Percentiles rank a stretch among this genome's conserved stretches.
Evolutionary conservation across 441 rosid species (phyloP).

Genomic region (Eruca vesicaria): DNA sequence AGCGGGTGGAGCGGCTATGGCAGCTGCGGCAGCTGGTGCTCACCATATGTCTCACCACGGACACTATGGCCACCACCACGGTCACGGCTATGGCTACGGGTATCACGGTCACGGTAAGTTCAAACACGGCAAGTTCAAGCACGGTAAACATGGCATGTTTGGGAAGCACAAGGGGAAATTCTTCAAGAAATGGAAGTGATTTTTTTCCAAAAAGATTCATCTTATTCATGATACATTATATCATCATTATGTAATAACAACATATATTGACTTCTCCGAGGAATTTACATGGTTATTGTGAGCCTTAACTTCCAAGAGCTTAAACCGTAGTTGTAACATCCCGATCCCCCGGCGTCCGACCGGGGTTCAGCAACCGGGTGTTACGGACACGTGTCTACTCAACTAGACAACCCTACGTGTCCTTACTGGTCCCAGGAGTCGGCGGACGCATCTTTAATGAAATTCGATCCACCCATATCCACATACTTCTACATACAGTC

Average conservation of each 20-base stretch:
- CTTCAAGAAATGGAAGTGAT: slow-evolving; percentile 70
- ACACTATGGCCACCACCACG: slow-evolving; percentile 40
- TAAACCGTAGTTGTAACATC: too few relatives aligned
- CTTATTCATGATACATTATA: neutral
- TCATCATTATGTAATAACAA: neutral
- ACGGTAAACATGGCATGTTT: slow-evolving; percentile 68
- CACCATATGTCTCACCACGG: slow-evolving; percentile 58
- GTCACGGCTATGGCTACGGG: slow-evolving; percentile 32
- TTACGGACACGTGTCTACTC: too few relatives aligned
- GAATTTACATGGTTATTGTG: slow-evolving; percentile 3
- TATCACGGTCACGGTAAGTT: slow-evolving; percentile 55
- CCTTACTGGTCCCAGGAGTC: too few relatives aligned
- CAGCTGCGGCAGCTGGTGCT: slow-evolving; percentile 70
- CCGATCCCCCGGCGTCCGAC: too few relatives aligned
- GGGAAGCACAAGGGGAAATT: slow-evolving; percentile 74
- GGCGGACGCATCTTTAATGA: too few relatives aligned
- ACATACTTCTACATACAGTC: too few relatives aligned
- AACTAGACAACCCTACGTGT: too few relatives aligned
- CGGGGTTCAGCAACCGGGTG: too few relatives aligned
- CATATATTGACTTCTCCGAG: neutral
- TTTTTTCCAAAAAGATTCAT: neutral
- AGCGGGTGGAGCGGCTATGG: slow-evolving; percentile 75
- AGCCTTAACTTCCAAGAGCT: neutral
- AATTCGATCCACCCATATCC: too few relatives aligned
- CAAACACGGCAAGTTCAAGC: slow-evolving; percentile 75